These are phyloP conservation scores for Macadamia tetraphylla DNA, from an alignment of 164 flowering plant genomes.

Conservation along the genomic window DNA sequence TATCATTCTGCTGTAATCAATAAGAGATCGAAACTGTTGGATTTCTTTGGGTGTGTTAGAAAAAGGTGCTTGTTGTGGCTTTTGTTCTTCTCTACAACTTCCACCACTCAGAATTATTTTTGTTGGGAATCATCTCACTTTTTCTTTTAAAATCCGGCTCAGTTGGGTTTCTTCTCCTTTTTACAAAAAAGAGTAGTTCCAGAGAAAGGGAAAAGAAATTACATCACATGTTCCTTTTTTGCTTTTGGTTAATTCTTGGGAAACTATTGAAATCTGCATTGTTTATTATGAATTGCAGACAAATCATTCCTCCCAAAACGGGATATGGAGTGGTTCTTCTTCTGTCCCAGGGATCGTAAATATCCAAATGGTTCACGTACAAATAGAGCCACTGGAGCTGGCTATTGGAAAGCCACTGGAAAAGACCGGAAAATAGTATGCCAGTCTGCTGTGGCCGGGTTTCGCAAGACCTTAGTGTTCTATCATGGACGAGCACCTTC, in stretches of 20 bases:
- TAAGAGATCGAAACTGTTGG: background rate
- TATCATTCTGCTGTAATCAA: background rate
- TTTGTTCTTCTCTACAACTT: conserved; percentile 13
- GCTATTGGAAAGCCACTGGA: conserved; percentile 99
- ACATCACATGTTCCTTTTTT: background rate
- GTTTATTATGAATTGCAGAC: conserved; percentile 36
- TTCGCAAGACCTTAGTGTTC: conserved; percentile 81
- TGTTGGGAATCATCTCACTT: conserved; percentile 22
- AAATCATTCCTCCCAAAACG: conserved; percentile 80
- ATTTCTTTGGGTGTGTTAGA: background rate
- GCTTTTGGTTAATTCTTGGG: background rate
- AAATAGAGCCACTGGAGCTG: conserved; percentile 86
- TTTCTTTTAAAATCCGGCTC: conserved; percentile 17
- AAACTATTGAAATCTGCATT: conserved; percentile 8
- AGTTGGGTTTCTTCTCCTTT: conserved; percentile 7
- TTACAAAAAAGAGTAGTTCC: background rate
- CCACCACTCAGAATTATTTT: conserved; percentile 11
- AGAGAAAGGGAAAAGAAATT: background rate
- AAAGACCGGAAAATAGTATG: conserved; percentile 74
- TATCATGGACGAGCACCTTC: conserved; percentile 82
- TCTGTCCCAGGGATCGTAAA: conserved; percentile 81
- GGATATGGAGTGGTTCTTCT: conserved; percentile 96
- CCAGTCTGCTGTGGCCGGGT: conserved; percentile 50
- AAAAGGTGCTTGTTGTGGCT: conserved; percentile 3
- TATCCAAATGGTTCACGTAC: conserved; percentile 89